Percentiles rank a stretch among this genome's conserved stretches.
Conservation (phyloP, 2,329 filamentous ascomycete genomes). For the Cercospora berteroae region DNA sequence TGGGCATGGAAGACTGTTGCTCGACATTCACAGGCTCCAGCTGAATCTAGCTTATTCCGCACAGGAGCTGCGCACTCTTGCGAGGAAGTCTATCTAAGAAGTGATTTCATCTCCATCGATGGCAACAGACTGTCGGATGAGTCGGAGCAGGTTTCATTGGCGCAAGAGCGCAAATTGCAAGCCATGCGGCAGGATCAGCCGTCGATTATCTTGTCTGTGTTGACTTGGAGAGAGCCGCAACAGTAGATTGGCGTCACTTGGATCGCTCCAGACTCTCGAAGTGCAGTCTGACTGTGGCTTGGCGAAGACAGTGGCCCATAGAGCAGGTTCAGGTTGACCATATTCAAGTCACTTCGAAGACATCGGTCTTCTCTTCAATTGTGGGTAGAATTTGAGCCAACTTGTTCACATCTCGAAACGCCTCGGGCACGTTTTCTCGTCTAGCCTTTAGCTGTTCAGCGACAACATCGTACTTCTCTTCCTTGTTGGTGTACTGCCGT, state of each 20-base stretch:
- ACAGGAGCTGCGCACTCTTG: background rate
- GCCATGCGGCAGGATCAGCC: background rate
- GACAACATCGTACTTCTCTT: slow-evolving; percentile 75
- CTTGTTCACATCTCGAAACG: slow-evolving; percentile 76
- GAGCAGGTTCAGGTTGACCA: background rate
- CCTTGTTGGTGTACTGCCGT: slow-evolving; percentile 85
- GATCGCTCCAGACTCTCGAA: background rate
- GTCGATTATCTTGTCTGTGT: background rate
- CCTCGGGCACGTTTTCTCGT: slow-evolving; percentile 71
- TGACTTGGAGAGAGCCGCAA: background rate
- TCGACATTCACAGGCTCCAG: background rate
- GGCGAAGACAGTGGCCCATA: background rate
- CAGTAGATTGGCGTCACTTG: background rate
- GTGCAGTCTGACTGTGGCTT: background rate
- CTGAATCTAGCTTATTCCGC: background rate
- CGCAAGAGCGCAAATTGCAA: background rate
- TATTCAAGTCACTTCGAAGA: slow-evolving; percentile 32
- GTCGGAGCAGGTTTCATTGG: background rate
- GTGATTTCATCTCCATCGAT: background rate
- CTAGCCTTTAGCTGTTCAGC: slow-evolving; percentile 56
- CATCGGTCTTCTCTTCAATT: slow-evolving; percentile 66
- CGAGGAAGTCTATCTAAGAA: background rate
- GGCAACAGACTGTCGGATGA: background rate
- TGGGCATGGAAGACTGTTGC: background rate
- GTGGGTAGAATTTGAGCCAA: slow-evolving; percentile 68